Evolutionary conservation across 805 yeast species (phyloP), one percentile per base, ranked within the genome.

Genomic region (Candida morakotiae): DNA sequence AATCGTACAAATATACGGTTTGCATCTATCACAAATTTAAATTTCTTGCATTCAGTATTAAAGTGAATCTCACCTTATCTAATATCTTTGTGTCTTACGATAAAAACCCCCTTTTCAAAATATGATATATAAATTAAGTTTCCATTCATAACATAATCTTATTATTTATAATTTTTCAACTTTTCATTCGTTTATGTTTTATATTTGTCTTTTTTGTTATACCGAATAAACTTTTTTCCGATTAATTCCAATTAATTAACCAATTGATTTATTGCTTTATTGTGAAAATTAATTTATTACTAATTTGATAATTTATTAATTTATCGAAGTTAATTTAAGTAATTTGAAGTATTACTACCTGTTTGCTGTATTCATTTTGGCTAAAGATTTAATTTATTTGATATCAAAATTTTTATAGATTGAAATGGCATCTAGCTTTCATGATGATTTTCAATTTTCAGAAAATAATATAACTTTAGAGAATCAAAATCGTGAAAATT

Each of bases 11-110:
- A 31, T 31, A 19, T 31, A 31, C 34, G 34, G 34, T 14, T 21
- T 32, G 28, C 35, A 17, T 32, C 28, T 32, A 25, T 14, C 35
- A 32, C 35, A 32, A 32, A 32, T 23, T 9, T 31, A 10, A 22
- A 21, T 16, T 7, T 26, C 26, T 24, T 4, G 5, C 26, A 8
- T 19, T 9, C 9, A 23, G n/a, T n/a, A n/a, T n/a, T 23, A 23
- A 5, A 23, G n/a, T 23, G 11, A 23, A 23, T 23, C 25, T 23
- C n/a, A 23, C n/a, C 9, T 23, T 23, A 23, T 10, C 25, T 23
- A 23, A 23, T 23, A 23, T 23, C 25, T 23, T 23, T 23, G n/a
- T 7, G 6, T 4, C 9, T 4, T 23, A 23, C 9, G 25, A n/a
- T n/a, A 23, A 9, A 26, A 4, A 26, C n/a, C 28, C 28, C 28